Conservation (phyloP, 2,329 filamentous ascomycete genomes). For the Xylaria sp. region DNA sequence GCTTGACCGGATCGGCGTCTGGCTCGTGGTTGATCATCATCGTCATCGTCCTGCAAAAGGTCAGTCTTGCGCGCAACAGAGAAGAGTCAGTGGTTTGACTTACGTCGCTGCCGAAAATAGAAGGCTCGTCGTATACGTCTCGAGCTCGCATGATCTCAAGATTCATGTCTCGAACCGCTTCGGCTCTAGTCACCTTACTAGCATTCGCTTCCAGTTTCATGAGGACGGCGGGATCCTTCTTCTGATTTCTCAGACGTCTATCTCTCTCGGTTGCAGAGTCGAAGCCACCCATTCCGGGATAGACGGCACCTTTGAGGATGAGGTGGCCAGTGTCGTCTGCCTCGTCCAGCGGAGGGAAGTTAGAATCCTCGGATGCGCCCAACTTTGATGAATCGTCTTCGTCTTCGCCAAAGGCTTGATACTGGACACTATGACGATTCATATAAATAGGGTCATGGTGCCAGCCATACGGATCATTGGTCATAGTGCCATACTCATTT, state of each 20-base stretch:
- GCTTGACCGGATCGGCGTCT: conserved; percentile 16
- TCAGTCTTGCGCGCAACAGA: conserved; percentile 12
- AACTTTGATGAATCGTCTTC: conserved; percentile 25
- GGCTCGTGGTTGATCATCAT: conserved; percentile 12
- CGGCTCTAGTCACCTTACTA: conserved; percentile 55
- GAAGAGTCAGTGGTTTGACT: conserved; percentile 17
- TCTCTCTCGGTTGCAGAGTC: conserved; percentile 70
- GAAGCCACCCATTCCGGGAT: conserved; percentile 76
- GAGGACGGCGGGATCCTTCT: conserved; percentile 68
- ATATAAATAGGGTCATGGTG: conserved; percentile 7
- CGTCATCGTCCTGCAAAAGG: conserved; percentile 23
- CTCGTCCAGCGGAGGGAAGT: conserved; percentile 26
- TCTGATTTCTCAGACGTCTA: conserved; percentile 74
- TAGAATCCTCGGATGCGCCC: conserved; percentile 30
- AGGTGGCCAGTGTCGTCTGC: conserved; percentile 25
- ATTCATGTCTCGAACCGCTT: conserved; percentile 56
- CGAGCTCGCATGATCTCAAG: conserved; percentile 47
- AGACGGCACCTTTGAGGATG: conserved; percentile 63
- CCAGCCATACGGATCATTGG: conserved; percentile 8
- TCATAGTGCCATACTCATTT: conserved; percentile 7
- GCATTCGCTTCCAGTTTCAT: conserved; percentile 61
- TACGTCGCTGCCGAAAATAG: conserved; percentile 47
- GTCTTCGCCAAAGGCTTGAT: conserved; percentile 16
- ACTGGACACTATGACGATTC: conserved; percentile 2
- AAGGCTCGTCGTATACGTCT: conserved; percentile 57